Evolutionary conservation across 768 basidiomycete species (phyloP), one percentile per base, ranked within the genome.

Genomic region (Tephrocybe sp.): DNA sequence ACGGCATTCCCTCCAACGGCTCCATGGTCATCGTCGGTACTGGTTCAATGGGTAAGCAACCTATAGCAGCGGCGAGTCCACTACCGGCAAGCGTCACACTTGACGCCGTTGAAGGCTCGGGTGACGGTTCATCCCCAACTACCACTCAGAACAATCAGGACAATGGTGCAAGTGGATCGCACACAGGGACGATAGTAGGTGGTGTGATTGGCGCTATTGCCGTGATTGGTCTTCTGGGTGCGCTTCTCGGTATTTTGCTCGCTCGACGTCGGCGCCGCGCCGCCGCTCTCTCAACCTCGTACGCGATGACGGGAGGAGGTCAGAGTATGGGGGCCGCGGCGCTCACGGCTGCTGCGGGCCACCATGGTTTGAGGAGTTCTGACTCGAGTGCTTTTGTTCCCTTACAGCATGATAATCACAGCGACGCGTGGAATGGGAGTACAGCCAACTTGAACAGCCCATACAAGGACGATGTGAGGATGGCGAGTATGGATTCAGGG

Each of bases 1-100:
- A 82, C 50, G 89, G 86, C 40, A 76, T 91, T n/a, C 90, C 88
- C 5, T 80, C 78, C 34, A 80, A 80, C 47, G 90, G 83, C 8
- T 74, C 77, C 16, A 76, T 72, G 66, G 76, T 90, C 53, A 87
- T 77, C 45, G 70, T 88, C 24, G 91, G 91, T 13, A 78, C 69
- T 40, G 90, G 90, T 1, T 56, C 75, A 44, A 72, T 91, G 38
- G 87, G 79, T 43, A 63, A 61, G 5, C 90, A 91, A 64, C 73
- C 83, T 1, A 72, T 67, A 0, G 45, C 62, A 2, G 39, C 55
- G 4, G 73, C 68, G 0, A 69, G 69, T 13, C 60, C 42, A 2
- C 75, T 91, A 4, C 87, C 87, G 0, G 52, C 64, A 0, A 84
- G 65, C 61, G 68, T 79, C 25, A 73, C 72, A 19, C 64, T 74